phyloP scores from a whole-genome alignment of 2,329 filamentous ascomycete genomes.

The Arthrocladium fulminans region DNA sequence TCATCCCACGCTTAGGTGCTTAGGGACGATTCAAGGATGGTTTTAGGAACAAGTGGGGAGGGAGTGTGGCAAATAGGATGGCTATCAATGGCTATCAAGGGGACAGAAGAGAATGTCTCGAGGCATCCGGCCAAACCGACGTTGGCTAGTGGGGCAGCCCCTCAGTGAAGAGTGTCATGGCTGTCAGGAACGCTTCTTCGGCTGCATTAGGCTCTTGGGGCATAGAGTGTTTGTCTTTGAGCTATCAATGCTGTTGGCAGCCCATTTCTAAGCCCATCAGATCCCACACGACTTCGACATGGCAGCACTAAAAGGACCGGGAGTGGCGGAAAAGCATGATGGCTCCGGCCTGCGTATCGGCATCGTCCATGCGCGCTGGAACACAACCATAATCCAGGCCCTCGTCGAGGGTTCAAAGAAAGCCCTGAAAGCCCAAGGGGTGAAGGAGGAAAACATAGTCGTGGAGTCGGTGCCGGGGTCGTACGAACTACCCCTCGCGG shows the following conservation, averaged over 20 bases:
- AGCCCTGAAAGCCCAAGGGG: conserved; percentile 67
- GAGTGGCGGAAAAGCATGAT: conserved; percentile 49
- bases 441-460: conserved; percentile 79
- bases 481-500: conserved; percentile 88
- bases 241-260: neutral
- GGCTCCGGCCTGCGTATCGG: conserved; percentile 73
- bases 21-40: neutral
- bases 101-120: neutral
- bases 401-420: conserved; percentile 73
- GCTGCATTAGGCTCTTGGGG: conserved; percentile 1
- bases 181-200: conserved; percentile 67
- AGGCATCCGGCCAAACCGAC: neutral
- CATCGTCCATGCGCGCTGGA: conserved; percentile 96
- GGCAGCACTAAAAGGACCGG: conserved; percentile 55
- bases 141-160: neutral
- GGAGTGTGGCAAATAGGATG: neutral
- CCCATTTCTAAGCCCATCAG: neutral
- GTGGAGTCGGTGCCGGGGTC: conserved; percentile 84
- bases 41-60: neutral
- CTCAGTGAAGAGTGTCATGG: conserved; percentile 35
- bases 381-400: conserved; percentile 74
- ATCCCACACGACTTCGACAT: conserved; percentile 25
- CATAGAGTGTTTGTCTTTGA: neutral
- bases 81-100: conserved; percentile 3
- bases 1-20: neutral